phyloP scores from a whole-genome alignment of 2,329 filamentous ascomycete species.

The Tolypocladium sp. region DNA sequence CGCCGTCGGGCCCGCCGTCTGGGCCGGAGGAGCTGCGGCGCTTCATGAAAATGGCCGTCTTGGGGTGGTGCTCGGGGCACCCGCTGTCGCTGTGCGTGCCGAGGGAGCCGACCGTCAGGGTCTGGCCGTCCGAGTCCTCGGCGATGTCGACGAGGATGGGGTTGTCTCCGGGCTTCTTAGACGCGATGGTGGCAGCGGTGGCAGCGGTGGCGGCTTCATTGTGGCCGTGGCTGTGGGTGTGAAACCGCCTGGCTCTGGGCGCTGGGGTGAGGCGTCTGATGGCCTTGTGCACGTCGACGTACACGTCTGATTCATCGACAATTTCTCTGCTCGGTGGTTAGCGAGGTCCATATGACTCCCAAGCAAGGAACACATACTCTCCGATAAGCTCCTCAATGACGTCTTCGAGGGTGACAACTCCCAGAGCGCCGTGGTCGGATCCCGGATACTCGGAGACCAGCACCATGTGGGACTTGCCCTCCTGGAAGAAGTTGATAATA shows the following conservation, averaged over 20 bases:
- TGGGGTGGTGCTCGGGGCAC: constrained; percentile 34
- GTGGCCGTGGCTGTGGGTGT: constrained; percentile 6
- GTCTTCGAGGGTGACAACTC: constrained; percentile 92
- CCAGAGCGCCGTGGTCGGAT: constrained; percentile 82
- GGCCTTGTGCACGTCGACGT: constrained; percentile 95
- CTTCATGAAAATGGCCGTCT: constrained; percentile 49
- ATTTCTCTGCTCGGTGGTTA: constrained; percentile 61
- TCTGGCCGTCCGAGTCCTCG: constrained; percentile 27
- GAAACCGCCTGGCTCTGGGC: constrained; percentile 58
- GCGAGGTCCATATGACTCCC: background rate
- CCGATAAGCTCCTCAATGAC: constrained; percentile 98
- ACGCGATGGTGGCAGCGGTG: constrained; percentile 20
- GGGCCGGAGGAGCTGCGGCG: constrained; percentile 45
- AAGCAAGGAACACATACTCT: constrained; percentile 47
- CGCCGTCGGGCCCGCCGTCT: constrained; percentile 38
- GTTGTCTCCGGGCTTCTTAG: constrained; percentile 19
- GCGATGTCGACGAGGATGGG: constrained; percentile 27
- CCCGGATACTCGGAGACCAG: constrained; percentile 84
- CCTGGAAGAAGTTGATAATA: constrained; percentile 99
- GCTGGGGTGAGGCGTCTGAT: constrained; percentile 83
- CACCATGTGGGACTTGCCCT: constrained; percentile 98
- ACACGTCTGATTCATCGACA: constrained; percentile 97
- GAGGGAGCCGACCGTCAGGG: constrained; percentile 23
- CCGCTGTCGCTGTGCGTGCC: constrained; percentile 26
- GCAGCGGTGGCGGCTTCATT: constrained; percentile 6